Conservation (phyloP, 345 rosid species). For the Eucalyptus sideroxylon region DNA sequence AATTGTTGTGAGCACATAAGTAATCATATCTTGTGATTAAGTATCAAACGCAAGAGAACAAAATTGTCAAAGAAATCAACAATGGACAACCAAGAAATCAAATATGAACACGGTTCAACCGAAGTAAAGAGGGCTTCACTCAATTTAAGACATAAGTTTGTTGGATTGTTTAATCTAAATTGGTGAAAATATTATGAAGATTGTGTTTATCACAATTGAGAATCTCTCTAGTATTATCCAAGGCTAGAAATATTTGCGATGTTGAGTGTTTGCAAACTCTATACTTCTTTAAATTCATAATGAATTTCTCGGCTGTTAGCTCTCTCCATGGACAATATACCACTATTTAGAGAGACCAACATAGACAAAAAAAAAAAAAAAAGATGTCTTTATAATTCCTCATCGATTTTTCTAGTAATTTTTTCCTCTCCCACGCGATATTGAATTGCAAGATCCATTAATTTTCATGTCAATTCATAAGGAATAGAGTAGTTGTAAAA, state of each 20-base stretch:
- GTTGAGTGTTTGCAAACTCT: not conserved
- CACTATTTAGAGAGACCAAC: not conserved
- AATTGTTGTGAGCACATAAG: rapidly evolving
- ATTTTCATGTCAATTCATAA: not conserved
- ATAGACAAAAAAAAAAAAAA: no score
- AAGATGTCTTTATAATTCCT: not conserved
- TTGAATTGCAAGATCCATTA: not conserved
- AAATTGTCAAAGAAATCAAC: not conserved
- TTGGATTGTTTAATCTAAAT: not conserved
- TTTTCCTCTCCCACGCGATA: not conserved
- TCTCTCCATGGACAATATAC: not conserved
- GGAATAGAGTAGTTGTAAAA: not conserved
- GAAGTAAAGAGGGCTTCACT: not conserved
- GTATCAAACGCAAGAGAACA: not conserved
- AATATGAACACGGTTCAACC: not conserved
- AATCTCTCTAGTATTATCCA: not conserved
- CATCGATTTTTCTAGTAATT: not conserved
- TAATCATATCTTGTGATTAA: not conserved
- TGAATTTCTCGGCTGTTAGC: rapidly evolving
- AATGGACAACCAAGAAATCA: not conserved
- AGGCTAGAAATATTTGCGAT: rapidly evolving
- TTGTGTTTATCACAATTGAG: not conserved
- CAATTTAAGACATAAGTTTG: not conserved
- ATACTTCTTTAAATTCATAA: not conserved
- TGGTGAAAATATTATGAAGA: not conserved